Evolutionary conservation across 192 early-diverging fungal genomes (phyloP), one percentile per base, ranked within the genome.

Genomic region (Chytriomyces hyalinus): DNA sequence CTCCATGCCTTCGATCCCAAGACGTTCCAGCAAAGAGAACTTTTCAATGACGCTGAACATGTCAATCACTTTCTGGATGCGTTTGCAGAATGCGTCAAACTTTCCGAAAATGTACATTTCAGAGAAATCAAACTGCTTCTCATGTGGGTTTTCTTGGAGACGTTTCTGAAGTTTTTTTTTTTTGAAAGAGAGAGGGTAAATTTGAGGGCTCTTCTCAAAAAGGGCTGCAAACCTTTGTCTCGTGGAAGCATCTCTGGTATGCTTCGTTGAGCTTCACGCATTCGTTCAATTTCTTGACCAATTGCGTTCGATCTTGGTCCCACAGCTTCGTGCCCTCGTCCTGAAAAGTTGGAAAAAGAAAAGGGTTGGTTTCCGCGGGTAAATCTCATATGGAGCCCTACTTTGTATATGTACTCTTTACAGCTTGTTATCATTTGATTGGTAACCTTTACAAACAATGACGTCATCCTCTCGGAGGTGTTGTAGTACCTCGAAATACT

Each of bases 81-180:
- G 85, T 74, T 90, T 90, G 84, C 90, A 91, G 71, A 91, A 91
- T 17, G 90, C 90, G 76, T 91, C 90, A 72, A 91, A 90, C 73
- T 91, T 91, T 45, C 90, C 90, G 73, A 91, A 91, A 75, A 91
- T 90, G 77, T 91, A 90, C 90, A 90, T 90, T 84, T 90, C 89
- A 9, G 84, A 86, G 70, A 90, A 90, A 76, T 90, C 89, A 67
- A 91, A 91, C 60, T 91, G 90, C 76, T 91, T 91, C 75, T 91
- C 90, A 17, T 79, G 65, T 6, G 89, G 89, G 5, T 86, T 87
- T 66, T 91, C 90, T 75, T 88, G 84, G 13, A 91, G 83, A 20
- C 77, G 77, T 72, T 78, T 78, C 77, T 77, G 61, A 11, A 3
- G 17, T 3, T 36, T 2, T 36, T 36, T 36, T 20, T 26, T 68